Evolutionary conservation across 139 green algal genomes (phyloP).

Genomic region (Asterochloris sp.): DNA sequence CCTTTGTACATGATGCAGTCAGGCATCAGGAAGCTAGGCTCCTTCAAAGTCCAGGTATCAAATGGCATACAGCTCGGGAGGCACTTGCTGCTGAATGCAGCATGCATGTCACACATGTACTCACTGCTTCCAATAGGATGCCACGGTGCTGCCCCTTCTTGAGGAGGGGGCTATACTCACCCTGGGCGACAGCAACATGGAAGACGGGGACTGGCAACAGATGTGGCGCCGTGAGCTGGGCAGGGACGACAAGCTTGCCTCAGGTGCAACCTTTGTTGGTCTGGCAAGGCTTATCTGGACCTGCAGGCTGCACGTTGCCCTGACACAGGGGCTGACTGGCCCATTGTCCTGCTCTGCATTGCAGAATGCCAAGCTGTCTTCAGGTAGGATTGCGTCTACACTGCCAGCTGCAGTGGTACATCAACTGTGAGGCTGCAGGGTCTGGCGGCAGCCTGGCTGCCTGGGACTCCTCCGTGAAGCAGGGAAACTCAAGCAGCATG

Average conservation of each 20-base stretch:
- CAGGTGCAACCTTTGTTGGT: not conserved
- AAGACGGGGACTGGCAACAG: not conserved
- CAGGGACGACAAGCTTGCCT: not conserved
- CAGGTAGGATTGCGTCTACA: not conserved
- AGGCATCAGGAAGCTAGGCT: not conserved
- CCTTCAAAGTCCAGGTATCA: conserved; percentile 11
- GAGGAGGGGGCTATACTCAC: conserved; percentile 2
- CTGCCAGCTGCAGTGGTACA: not conserved
- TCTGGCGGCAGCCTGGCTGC: not conserved
- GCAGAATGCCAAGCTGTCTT: not conserved
- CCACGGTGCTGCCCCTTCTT: conserved; percentile 2
- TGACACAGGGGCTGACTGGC: not conserved
- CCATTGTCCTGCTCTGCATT: not conserved
- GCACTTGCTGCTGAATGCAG: not conserved
- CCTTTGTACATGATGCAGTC: not conserved
- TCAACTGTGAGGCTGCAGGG: too few relatives aligned
- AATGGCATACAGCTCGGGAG: not conserved
- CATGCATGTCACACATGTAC: not conserved
- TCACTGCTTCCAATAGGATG: not conserved
- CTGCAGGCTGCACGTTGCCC: too few relatives aligned
- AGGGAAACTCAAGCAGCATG: too few relatives aligned
- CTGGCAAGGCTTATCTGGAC: not conserved
- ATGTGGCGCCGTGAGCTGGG: conserved; percentile 3
- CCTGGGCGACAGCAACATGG: not conserved
- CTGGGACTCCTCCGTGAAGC: not conserved